Percentiles rank a stretch among this genome's conserved stretches.
phyloP scores from a whole-genome alignment of 352 stramenopile species.

The Pythium coloratum region DNA sequence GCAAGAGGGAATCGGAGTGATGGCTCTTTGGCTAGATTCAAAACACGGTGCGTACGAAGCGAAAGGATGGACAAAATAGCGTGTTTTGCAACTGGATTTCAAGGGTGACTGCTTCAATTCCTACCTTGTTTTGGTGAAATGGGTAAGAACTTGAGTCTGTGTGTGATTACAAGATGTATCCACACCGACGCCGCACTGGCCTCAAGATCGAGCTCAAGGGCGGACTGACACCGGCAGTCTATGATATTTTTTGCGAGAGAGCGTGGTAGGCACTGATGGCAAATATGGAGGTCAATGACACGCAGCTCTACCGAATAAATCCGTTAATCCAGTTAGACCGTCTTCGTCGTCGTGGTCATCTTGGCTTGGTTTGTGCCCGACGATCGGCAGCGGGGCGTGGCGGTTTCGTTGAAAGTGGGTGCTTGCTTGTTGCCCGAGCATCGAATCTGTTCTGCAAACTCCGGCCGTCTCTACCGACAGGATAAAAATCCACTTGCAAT shows the following conservation, averaged over 20 bases:
- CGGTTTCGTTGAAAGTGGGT: background rate
- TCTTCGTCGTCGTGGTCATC: background rate
- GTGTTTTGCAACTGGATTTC: too few relatives aligned
- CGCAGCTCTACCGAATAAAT: too few relatives aligned
- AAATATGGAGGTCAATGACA: background rate
- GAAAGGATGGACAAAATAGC: too few relatives aligned
- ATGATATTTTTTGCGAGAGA: constrained; percentile 2
- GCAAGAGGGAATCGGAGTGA: too few relatives aligned
- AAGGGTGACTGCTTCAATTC: too few relatives aligned
- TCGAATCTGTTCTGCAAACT: background rate
- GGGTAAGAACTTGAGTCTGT: background rate
- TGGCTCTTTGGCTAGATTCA: background rate
- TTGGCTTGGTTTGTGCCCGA: background rate
- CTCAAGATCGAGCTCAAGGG: background rate
- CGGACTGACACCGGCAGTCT: background rate
- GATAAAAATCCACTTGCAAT: constrained; percentile 9
- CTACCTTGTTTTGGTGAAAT: background rate
- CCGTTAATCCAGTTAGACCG: too few relatives aligned
- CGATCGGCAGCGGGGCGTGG: background rate
- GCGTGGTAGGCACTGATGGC: background rate
- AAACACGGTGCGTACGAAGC: background rate
- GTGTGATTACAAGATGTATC: background rate
- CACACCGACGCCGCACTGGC: background rate
- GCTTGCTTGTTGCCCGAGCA: background rate
- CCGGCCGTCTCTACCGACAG: background rate